Evolutionary conservation across 2,329 filamentous ascomycete species (phyloP).

Genomic region (Aureobasidium sp.): DNA sequence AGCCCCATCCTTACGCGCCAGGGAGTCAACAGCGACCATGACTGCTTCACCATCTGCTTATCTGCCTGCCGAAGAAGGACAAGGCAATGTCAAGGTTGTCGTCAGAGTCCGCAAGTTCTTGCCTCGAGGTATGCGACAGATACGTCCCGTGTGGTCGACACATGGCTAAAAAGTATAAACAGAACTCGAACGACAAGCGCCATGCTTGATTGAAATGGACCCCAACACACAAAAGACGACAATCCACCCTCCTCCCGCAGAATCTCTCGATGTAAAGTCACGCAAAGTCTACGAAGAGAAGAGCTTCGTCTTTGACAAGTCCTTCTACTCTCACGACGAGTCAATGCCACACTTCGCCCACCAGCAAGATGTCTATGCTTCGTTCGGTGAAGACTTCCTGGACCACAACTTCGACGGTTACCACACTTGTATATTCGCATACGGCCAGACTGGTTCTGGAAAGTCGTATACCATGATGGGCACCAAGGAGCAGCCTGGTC

Average conservation of each 20-base stretch:
- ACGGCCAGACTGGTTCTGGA: slow-evolving; percentile 93
- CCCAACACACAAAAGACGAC: slow-evolving; percentile 78
- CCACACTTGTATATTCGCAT: slow-evolving; percentile 98
- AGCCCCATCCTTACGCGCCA: slow-evolving; percentile 33
- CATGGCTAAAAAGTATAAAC: slow-evolving; percentile 8
- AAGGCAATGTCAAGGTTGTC: slow-evolving; percentile 43
- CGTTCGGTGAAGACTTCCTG: slow-evolving; percentile 89
- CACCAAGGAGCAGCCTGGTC: slow-evolving; percentile 68
- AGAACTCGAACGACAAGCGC: slow-evolving; percentile 75
- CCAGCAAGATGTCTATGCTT: slow-evolving; percentile 90
- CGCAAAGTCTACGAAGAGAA: slow-evolving; percentile 79
- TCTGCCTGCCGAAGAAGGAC: slow-evolving; percentile 24
- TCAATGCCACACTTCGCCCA: slow-evolving; percentile 77
- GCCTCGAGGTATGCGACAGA: slow-evolving; percentile 30
- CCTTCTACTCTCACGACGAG: slow-evolving; percentile 89
- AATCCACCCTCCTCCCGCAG: slow-evolving; percentile 54
- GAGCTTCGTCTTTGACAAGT: slow-evolving; percentile 91
- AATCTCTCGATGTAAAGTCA: slow-evolving; percentile 39
- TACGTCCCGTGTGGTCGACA: background rate
- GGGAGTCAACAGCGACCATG: slow-evolving; percentile 23
- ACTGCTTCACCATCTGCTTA: slow-evolving; percentile 16
- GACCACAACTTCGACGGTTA: slow-evolving; percentile 99
- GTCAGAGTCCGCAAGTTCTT: slow-evolving; percentile 41
- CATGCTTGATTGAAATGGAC: slow-evolving; percentile 89
- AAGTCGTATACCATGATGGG: slow-evolving; percentile 99